A percentile compares a stretch with the other conserved stretches of the same genome.
Conservation (phyloP, 441 rosid genomes). For the Brassica balearica region DNA sequence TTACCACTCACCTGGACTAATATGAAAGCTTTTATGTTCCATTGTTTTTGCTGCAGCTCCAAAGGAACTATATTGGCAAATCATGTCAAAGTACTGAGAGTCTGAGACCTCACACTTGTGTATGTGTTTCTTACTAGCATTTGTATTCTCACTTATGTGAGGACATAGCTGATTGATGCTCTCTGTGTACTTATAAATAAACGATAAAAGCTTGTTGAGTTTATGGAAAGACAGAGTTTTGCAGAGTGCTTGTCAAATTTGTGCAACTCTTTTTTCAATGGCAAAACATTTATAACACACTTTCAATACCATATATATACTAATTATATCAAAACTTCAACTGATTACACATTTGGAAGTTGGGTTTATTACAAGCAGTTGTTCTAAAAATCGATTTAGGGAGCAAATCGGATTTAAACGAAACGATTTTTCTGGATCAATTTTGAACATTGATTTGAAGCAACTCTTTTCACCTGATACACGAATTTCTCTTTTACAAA, state of each 20-base stretch:
- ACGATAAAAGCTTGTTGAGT: slow-evolving; percentile 13
- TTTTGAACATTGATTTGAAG: too few relatives aligned
- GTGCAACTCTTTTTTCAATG: not conserved
- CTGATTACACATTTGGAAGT: not conserved
- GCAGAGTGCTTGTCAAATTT: not conserved
- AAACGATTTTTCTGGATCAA: too few relatives aligned
- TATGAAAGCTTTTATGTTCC: not conserved
- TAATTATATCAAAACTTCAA: too few relatives aligned
- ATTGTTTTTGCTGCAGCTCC: slow-evolving; percentile 64
- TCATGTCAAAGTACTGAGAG: slow-evolving; percentile 65
- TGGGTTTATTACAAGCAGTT: too few relatives aligned
- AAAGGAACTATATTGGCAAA: slow-evolving; percentile 70
- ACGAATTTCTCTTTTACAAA: slow-evolving; percentile 1
- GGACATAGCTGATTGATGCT: not conserved
- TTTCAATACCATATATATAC: not conserved
- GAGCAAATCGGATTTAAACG: too few relatives aligned
- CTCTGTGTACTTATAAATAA: slow-evolving; percentile 2
- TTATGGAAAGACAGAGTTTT: not conserved
- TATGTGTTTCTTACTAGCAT: slow-evolving; percentile 1
- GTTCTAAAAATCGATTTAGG: too few relatives aligned
- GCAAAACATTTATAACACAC: not conserved
- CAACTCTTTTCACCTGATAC: too few relatives aligned
- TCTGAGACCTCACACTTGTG: slow-evolving; percentile 15
- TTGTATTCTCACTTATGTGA: slow-evolving; percentile 33
- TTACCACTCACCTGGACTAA: not conserved